Conservation (phyloP, 257 asterid species). For the Solanum ossicruentum region DNA sequence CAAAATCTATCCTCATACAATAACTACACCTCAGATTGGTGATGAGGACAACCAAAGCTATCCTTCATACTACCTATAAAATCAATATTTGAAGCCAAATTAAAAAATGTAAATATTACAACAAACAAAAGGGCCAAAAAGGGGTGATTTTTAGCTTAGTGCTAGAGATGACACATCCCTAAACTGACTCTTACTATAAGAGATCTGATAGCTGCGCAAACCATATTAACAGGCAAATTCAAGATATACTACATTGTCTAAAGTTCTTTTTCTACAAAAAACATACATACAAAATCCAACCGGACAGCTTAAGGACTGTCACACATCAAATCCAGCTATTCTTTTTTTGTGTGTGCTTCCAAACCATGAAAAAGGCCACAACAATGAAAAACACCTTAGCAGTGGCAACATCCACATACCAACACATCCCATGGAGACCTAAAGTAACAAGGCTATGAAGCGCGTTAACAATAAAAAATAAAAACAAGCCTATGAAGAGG, state of each 20-base stretch:
- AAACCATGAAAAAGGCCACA: not conserved
- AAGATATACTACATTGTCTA: not conserved
- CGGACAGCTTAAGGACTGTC: not conserved
- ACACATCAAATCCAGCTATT: not conserved
- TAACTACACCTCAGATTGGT: not conserved
- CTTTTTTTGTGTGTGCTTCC: not conserved
- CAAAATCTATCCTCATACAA: not conserved
- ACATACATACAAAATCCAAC: not conserved
- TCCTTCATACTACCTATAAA: not conserved
- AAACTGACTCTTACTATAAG: not conserved
- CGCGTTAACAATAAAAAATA: not conserved
- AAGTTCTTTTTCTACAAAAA: not conserved
- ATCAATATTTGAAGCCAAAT: not conserved
- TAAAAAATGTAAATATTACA: not conserved
- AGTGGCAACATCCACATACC: not conserved
- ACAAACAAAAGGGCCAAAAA: not conserved
- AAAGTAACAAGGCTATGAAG: not conserved
- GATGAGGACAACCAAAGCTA: not conserved
- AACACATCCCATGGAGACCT: not conserved
- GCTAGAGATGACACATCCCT: not conserved
- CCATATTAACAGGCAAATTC: not conserved
- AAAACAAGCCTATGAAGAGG: not conserved
- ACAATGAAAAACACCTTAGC: not conserved
- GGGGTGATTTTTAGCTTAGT: not conserved
- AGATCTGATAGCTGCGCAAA: not conserved